Conservation (phyloP, 345 rosid species). For the Trapa incisa region DNA sequence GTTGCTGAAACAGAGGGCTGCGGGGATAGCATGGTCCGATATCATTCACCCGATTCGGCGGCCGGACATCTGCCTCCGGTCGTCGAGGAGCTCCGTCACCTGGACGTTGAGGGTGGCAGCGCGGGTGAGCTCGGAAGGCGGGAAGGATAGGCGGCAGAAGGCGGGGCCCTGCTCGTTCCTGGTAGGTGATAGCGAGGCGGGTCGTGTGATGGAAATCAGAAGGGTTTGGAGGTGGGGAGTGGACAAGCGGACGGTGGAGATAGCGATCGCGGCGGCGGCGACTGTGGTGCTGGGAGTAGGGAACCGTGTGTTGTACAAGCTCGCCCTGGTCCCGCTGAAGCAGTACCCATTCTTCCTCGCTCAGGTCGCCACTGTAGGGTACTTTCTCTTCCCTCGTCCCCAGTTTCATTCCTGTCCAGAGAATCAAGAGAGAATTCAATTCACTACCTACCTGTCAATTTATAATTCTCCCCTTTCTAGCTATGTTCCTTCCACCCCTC, state of each 20-base stretch:
- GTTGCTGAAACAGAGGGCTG: constrained; percentile 11
- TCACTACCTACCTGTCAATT: background rate
- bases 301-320: constrained; percentile 72
- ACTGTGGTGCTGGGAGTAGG: constrained; percentile 80
- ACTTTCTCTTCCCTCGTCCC: constrained; percentile 9
- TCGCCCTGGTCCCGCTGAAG: constrained; percentile 81
- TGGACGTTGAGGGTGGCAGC: constrained; percentile 23
- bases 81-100: constrained; percentile 16
- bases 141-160: constrained; percentile 29
- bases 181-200: constrained; percentile 22
- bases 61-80: constrained; percentile 20
- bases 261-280: constrained; percentile 53
- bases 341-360: constrained; percentile 92
- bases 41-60: constrained; percentile 15
- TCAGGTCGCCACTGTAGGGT: constrained; percentile 94
- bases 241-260: constrained; percentile 26
- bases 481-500: background rate
- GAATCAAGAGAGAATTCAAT: background rate
- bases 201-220: constrained; percentile 19
- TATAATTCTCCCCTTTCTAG: background rate
- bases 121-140: background rate
- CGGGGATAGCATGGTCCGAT: constrained; percentile 18
- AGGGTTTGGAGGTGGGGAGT: constrained; percentile 32
- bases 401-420: background rate
- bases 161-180: constrained; percentile 26